Evolutionary conservation across 1,284 basidiomycete genomes (phyloP).

Genomic region (Ganoderma sp.): DNA sequence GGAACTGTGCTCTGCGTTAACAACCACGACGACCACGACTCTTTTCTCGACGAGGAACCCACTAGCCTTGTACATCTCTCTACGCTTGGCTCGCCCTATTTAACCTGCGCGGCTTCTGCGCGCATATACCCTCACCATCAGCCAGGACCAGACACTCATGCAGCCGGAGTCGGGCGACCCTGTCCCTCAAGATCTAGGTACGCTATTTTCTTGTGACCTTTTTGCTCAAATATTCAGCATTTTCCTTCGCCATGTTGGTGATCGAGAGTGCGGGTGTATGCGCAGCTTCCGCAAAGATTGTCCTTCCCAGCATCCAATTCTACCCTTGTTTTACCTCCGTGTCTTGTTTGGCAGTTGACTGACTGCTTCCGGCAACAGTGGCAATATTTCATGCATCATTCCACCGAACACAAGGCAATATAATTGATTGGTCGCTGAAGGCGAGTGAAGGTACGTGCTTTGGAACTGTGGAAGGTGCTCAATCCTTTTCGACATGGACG

Average conservation of each 20-base stretch:
- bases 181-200: constrained; percentile 57
- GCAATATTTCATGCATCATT: constrained; percentile 84
- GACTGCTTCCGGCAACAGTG: constrained; percentile 48
- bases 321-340: background rate
- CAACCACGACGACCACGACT: constrained; percentile 25
- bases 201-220: constrained; percentile 15
- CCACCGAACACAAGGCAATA: constrained; percentile 78
- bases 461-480: background rate
- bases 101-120: background rate
- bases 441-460: constrained; percentile 61
- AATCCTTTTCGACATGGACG: background rate
- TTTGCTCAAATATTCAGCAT: background rate
- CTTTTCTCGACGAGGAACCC: constrained; percentile 13
- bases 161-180: constrained; percentile 35
- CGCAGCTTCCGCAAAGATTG: background rate
- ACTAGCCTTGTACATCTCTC: constrained; percentile 5
- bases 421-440: constrained; percentile 76
- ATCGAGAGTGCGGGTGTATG: background rate
- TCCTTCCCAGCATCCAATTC: background rate
- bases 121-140: background rate
- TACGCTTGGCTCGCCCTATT: background rate
- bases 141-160: constrained; percentile 20
- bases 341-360: background rate
- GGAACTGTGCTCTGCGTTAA: constrained; percentile 5
- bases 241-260: background rate